phyloP scores from a whole-genome alignment of 306 rosid species.

The Amphicarpaea edgeworthii region DNA sequence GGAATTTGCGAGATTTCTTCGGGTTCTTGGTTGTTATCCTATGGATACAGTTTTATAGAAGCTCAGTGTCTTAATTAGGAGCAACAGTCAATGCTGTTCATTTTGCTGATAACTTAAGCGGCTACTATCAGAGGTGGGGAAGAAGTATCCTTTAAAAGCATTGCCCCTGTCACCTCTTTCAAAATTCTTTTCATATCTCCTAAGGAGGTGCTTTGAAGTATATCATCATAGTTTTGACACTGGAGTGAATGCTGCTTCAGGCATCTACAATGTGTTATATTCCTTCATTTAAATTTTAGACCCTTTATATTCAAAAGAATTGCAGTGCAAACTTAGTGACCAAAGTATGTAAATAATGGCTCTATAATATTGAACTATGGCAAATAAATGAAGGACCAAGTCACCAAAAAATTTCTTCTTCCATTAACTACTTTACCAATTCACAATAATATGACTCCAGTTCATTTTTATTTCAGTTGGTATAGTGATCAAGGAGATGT shows the following conservation, averaged over 20 bases:
- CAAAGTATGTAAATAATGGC: constrained; percentile 30
- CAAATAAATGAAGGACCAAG: constrained; percentile 23
- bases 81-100: constrained; percentile 47
- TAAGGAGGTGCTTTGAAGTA: constrained; percentile 44
- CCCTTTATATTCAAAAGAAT: neutral
- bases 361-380: constrained; percentile 11
- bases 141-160: constrained; percentile 35
- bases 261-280: constrained; percentile 7
- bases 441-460: neutral
- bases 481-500: neutral
- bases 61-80: constrained; percentile 12
- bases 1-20: constrained; percentile 80
- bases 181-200: constrained; percentile 46
- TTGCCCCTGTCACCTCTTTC: constrained; percentile 27
- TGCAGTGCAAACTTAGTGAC: neutral
- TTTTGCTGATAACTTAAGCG: neutral
- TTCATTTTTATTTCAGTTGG: too few relatives aligned
- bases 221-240: constrained; percentile 36
- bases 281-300: constrained; percentile 20
- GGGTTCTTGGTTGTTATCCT: constrained; percentile 79
- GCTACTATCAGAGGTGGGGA: constrained; percentile 35
- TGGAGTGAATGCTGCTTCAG: constrained; percentile 29
- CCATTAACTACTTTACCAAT: too few relatives aligned
- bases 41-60: constrained; percentile 53
- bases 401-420: neutral